A percentile compares a stretch with the other conserved stretches of the same genome.
Evolutionary conservation across 1,284 basidiomycete species (phyloP).

Genomic region (Trichosporon inkin): DNA sequence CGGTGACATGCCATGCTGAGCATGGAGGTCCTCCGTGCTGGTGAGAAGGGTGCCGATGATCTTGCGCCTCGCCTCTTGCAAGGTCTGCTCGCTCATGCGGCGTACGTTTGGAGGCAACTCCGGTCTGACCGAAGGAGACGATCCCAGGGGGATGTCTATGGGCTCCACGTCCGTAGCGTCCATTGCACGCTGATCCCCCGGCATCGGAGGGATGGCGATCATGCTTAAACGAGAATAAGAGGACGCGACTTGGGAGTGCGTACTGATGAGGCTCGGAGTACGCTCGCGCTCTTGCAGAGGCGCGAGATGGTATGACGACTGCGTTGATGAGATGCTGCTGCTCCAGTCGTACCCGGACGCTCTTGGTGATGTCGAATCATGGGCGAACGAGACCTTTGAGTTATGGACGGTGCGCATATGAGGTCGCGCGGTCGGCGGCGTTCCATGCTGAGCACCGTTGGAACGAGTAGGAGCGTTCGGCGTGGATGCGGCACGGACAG

Average conservation of each 20-base stretch:
- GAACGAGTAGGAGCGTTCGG: constrained; percentile 10
- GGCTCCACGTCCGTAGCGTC: constrained; percentile 27
- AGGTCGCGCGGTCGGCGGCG: constrained; percentile 24
- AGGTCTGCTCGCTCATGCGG: constrained; percentile 37
- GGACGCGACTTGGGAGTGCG: constrained; percentile 35
- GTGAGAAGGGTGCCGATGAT: constrained; percentile 37
- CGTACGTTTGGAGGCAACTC: constrained; percentile 19
- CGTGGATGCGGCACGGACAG: constrained; percentile 10
- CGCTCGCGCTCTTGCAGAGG: constrained; percentile 35
- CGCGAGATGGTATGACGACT: constrained; percentile 16
- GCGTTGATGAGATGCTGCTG: constrained; percentile 17
- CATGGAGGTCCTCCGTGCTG: constrained; percentile 31
- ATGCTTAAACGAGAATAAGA: constrained; percentile 40
- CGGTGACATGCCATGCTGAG: constrained; percentile 1
- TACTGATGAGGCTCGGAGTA: constrained; percentile 43
- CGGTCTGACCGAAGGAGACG: constrained; percentile 2
- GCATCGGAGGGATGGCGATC: constrained; percentile 28
- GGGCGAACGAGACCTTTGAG: constrained; percentile 33
- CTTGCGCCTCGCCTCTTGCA: constrained; percentile 42
- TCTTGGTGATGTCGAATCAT: constrained; percentile 14
- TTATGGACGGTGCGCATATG: constrained; percentile 25
- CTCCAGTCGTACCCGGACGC: constrained; percentile 16
- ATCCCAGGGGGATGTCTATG: constrained; percentile 5
- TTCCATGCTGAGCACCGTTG: constrained; percentile 6
- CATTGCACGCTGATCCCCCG: constrained; percentile 26